Percentiles rank a stretch among this genome's conserved stretches.
Conservation (phyloP, 495 filamentous ascomycete genomes). For the Terfezia claveryi region DNA sequence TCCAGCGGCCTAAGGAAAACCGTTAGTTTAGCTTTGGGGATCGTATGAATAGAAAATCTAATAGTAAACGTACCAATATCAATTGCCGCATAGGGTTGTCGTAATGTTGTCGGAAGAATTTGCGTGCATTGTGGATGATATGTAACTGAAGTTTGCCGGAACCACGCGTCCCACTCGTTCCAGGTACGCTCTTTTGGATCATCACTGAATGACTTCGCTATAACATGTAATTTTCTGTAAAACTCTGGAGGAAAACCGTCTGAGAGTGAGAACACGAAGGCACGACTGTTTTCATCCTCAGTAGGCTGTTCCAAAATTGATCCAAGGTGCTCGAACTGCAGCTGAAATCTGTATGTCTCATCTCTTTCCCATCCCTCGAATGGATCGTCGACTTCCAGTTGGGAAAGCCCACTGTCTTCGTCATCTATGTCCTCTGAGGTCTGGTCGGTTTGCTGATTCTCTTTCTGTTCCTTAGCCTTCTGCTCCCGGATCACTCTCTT, state of each 20-base stretch:
- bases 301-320: conserved; percentile 30
- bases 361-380: conserved; percentile 1
- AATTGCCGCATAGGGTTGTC: conserved; percentile 34
- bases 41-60: too few relatives aligned
- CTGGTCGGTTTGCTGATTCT: not conserved
- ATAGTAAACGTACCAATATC: conserved; percentile 41
- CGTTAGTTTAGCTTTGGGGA: not conserved
- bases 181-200: conserved; percentile 29
- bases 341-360: conserved; percentile 29
- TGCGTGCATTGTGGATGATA: conserved; percentile 25
- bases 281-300: conserved; percentile 16
- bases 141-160: conserved; percentile 48
- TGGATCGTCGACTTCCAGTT: too few relatives aligned
- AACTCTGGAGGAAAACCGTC: conserved; percentile 33
- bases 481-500: not conserved
- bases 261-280: conserved; percentile 36
- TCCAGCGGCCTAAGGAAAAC: conserved; percentile 33
- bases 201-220: conserved; percentile 23
- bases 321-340: conserved; percentile 40
- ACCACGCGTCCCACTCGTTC: conserved; percentile 50
- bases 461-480: not conserved
- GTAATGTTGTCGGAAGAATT: conserved; percentile 29
- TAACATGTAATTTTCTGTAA: conserved; percentile 32
- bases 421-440: not conserved
- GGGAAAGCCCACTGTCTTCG: too few relatives aligned